phyloP scores from a whole-genome alignment of 345 rosid species.

The Eucalyptus leucophloia region DNA sequence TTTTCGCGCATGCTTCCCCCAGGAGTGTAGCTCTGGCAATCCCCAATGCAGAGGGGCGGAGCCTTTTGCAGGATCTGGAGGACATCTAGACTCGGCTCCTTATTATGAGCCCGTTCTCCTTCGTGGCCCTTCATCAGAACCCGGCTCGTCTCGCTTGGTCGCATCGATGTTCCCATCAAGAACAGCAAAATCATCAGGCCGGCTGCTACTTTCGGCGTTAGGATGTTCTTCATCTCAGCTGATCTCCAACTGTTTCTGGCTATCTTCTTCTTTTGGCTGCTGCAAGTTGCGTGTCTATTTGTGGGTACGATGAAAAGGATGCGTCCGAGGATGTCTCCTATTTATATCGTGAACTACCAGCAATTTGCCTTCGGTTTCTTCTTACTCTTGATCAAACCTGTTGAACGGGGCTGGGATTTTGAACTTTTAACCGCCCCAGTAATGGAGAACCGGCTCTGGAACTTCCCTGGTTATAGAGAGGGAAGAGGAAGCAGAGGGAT shows the following conservation, averaged over 20 bases:
- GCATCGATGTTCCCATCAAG: neutral
- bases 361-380: neutral
- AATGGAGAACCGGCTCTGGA: neutral
- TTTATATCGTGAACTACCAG: neutral
- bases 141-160: neutral
- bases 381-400: neutral
- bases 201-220: neutral
- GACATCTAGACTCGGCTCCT: neutral
- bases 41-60: neutral
- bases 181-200: neutral
- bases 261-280: neutral
- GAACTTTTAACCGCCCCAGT: neutral
- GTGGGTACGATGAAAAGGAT: neutral
- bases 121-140: neutral
- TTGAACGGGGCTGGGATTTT: neutral
- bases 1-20: neutral
- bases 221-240: neutral
- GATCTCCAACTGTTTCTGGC: neutral
- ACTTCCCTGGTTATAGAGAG: neutral
- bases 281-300: neutral
- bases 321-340: neutral
- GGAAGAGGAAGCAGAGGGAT: neutral
- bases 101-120: neutral
- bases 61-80: neutral
- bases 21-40: neutral